These are phyloP conservation scores for Metschnikowia gelsemii DNA, from an alignment of 805 yeast species.

Conservation along the genomic window DNA sequence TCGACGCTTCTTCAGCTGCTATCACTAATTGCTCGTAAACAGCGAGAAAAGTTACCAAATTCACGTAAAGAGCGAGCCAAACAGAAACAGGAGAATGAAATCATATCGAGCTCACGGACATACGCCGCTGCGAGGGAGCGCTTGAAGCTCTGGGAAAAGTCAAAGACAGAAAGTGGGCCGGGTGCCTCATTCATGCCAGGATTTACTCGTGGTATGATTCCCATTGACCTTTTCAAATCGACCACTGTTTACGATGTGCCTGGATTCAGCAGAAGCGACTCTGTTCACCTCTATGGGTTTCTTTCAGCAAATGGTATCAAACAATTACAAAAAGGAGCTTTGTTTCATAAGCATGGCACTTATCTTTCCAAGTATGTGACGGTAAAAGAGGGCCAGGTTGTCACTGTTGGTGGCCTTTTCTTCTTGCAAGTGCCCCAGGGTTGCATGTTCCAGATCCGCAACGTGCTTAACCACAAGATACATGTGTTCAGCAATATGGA, in stretches of 20 bases:
- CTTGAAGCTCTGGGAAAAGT: constrained; percentile 14
- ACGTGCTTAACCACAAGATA: constrained; percentile 43
- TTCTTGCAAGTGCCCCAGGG: constrained; percentile 54
- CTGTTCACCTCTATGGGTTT: constrained; percentile 31
- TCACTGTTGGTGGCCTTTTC: constrained; percentile 61
- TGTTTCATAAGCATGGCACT: constrained; percentile 30
- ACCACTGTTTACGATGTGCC: constrained; percentile 46
- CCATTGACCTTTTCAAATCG: constrained; percentile 28
- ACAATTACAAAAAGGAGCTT: constrained; percentile 29
- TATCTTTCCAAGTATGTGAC: constrained; percentile 35
- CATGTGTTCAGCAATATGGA: constrained; percentile 32
- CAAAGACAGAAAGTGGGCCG: constrained; percentile 40
- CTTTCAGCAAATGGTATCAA: constrained; percentile 26
- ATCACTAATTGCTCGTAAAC: constrained; percentile 23
- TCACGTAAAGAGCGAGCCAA: constrained; percentile 12
- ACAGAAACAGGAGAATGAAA: constrained; percentile 10
- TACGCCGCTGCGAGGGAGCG: constrained; percentile 11
- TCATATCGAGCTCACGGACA: constrained; percentile 2
- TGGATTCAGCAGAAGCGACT: constrained; percentile 34
- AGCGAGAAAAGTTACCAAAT: constrained; percentile 14
- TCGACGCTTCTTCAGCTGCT: constrained; percentile 56
- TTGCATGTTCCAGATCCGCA: constrained; percentile 48
- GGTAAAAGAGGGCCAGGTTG: constrained; percentile 44
- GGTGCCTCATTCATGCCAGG: constrained; percentile 62
- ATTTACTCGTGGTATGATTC: constrained; percentile 57